Base-by-base conservation (phyloP, 148 eudicot genomes). In the Vaccinium corymbosum region DNA sequence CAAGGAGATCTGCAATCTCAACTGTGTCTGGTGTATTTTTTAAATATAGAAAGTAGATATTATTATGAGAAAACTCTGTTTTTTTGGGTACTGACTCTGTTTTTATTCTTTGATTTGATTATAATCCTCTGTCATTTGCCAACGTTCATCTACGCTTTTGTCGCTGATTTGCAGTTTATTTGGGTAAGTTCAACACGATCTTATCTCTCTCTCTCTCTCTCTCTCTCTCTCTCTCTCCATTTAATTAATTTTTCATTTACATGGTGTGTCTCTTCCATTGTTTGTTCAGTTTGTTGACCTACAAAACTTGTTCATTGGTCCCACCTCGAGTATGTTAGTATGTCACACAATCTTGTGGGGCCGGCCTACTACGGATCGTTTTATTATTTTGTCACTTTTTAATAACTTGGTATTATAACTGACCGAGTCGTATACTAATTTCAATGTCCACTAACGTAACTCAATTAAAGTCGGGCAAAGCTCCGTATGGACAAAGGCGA, bases 111-210 rank as follows among this genome's bases (percentile, higher is more conserved):
- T 80, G 76, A 20, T 75, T 71, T 71, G 70, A 19, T 38, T 25
- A 16, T 86, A 56, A 46, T 81, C 85, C 89, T 80, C 87, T 82
- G 87, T 85, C 87, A 57, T 83, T 64, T 87, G 82, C 84, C 87
- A 84, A 91, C 92, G 90, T 88, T 91, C 91, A 78, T 87, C 76
- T 81, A 80, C 94, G 91, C 87, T 73, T 71, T 85, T 89, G 86
- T 82, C 90, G 87, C 86, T 81, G 81, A 73, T 84, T 64, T 86
- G 46, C 46, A 97, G 99, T 97, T 87, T 97, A 97, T 92, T 90
- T 97, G 90, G 99, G 99, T 97, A 92, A 89, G 93, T 79, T 79
- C 51, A 13, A 68, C 6, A 20, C 77, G 73, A 52, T 61, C 20
- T 29, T 19, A 6, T 74, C 81, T 75, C 53, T 78, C 62, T n/a